Conservation (phyloP, 2,329 filamentous ascomycete genomes). For the Ramularia endophylla region DNA sequence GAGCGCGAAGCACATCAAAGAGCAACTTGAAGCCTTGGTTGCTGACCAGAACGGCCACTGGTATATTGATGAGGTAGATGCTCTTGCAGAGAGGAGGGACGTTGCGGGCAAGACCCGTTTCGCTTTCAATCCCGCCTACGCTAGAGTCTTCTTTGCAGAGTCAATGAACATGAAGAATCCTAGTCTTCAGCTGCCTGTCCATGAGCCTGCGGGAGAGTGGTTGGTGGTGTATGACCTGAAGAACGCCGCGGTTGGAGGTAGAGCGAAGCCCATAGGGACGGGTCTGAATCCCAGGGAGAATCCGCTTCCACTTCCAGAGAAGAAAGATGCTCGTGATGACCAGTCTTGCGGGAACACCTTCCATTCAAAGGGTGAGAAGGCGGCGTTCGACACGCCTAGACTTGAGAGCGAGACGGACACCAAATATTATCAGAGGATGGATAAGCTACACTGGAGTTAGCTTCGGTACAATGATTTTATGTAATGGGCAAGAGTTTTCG, state of each 20-base stretch:
- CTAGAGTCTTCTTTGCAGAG: conserved; percentile 1
- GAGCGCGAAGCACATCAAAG: neutral
- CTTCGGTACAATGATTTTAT: no score
- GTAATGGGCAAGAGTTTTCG: no score
- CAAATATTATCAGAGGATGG: conserved; percentile 1
- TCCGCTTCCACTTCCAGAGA: neutral
- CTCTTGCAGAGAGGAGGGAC: neutral
- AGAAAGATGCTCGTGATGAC: neutral
- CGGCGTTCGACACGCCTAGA: conserved; percentile 1
- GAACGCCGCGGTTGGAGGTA: neutral
- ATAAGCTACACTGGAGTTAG: conserved; percentile 1
- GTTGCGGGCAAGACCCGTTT: neutral
- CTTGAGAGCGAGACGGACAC: conserved; percentile 1
- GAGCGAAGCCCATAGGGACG: neutral
- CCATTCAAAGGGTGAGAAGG: neutral
- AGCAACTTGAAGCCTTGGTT: neutral
- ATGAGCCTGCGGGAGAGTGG: conserved; percentile 1
- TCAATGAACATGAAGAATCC: neutral
- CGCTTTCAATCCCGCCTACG: neutral
- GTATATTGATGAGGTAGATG: conserved; percentile 1
- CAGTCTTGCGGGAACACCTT: no score
- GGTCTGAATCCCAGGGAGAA: neutral
- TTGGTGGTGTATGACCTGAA: conserved; percentile 1
- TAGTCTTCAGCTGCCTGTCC: neutral
- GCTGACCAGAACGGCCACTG: neutral